phyloP scores from a whole-genome alignment of 2,329 filamentous ascomycete species.

The Ascochyta rabiei region DNA sequence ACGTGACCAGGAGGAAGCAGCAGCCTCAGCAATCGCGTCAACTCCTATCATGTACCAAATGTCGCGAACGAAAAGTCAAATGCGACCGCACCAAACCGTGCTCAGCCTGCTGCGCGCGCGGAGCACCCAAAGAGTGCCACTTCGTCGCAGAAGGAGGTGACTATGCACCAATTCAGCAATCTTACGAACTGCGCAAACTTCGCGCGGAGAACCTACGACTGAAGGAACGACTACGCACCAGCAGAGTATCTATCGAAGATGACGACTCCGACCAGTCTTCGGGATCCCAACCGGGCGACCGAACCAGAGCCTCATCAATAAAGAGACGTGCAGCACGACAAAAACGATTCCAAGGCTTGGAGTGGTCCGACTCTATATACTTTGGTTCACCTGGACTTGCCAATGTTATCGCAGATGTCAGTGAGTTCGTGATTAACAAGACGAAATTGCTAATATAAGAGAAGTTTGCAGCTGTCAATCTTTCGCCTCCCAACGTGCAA shows the following conservation, averaged over 20 bases:
- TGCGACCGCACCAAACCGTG: conserved; percentile 58
- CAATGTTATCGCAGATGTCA: conserved; percentile 55
- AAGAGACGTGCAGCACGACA: conserved; percentile 37
- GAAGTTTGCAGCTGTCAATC: conserved; percentile 53
- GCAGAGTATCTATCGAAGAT: conserved; percentile 44
- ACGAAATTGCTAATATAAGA: conserved; percentile 19
- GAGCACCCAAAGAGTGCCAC: conserved; percentile 55
- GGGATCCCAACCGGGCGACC: conserved; percentile 30
- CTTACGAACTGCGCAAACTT: conserved; percentile 55
- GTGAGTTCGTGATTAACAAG: neutral
- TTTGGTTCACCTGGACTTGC: conserved; percentile 58
- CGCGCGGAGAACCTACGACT: conserved; percentile 54
- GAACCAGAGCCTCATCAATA: conserved; percentile 23
- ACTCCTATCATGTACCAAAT: conserved; percentile 56
- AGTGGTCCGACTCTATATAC: conserved; percentile 55
- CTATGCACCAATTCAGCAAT: conserved; percentile 55
- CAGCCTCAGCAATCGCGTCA: conserved; percentile 52
- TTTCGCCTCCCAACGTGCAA: conserved; percentile 38
- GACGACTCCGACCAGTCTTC: conserved; percentile 42
- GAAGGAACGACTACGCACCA: conserved; percentile 50
- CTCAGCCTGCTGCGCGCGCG: conserved; percentile 56
- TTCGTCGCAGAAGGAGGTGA: conserved; percentile 55
- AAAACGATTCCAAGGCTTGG: conserved; percentile 48
- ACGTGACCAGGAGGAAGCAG: conserved; percentile 41
- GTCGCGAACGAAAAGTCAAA: conserved; percentile 57